Evolutionary conservation across 345 rosid genomes (phyloP).

Genomic region (Triadica sebifera): DNA sequence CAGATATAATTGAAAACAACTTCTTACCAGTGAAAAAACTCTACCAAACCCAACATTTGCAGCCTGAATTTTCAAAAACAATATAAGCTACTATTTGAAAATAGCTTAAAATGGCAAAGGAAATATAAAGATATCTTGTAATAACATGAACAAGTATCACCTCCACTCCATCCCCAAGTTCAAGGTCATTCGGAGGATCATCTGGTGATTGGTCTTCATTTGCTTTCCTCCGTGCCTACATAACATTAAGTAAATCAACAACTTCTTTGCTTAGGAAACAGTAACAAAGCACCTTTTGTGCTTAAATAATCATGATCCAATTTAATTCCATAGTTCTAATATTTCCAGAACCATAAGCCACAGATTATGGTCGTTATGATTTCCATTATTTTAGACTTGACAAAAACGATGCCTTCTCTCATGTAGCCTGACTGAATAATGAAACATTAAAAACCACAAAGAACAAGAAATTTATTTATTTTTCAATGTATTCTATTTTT

Average conservation of each 20-base stretch:
- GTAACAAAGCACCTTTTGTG: background rate
- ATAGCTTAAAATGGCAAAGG: background rate
- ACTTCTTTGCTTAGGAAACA: background rate
- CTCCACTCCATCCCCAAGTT: constrained; percentile 60
- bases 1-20: background rate
- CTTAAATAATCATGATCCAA: constrained; percentile 1
- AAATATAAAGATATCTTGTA: constrained; percentile 10
- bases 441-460: background rate
- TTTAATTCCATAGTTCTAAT: background rate
- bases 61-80: constrained; percentile 46
- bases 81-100: constrained; percentile 10
- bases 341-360: background rate
- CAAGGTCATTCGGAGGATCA: constrained; percentile 49
- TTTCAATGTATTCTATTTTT: background rate
- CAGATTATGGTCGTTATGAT: background rate
- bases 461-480: background rate
- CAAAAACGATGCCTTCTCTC: background rate
- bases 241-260: background rate
- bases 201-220: constrained; percentile 43
- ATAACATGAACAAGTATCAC: constrained; percentile 29
- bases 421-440: background rate
- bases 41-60: constrained; percentile 72
- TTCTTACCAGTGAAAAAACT: constrained; percentile 67
- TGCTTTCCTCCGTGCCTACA: constrained; percentile 37
- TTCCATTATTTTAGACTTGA: background rate